Base-by-base conservation (phyloP, 768 basidiomycete species). In the Psilocybe cyanescens region DNA sequence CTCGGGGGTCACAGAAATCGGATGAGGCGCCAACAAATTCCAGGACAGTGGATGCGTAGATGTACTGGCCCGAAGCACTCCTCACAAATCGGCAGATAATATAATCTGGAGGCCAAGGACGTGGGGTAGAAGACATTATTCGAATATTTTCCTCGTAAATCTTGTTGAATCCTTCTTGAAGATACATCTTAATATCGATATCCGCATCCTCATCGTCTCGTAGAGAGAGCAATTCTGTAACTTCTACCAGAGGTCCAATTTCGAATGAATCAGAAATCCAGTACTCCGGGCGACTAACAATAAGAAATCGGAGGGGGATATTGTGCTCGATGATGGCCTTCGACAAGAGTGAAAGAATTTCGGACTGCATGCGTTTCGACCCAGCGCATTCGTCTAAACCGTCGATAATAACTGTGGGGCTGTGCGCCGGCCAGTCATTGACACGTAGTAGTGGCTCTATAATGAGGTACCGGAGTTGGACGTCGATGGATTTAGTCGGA, bases 11-110 rank as follows among this genome's bases (percentile, higher is more conserved):
- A 14, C 24, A 19, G 37, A 55, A 57, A 28, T 46, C 4, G 14
- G 45, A 31, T 6, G 24, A 57, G 14, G 30, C 29, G 17, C 45
- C 54, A 19, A 64, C 29, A 19, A 58, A 64, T 24, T 58, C 57
- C 1, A 60, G 28, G n/a, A 64, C 50, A 8, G 59, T 60, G 6
- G 63, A 60, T 8, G 59, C 63, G 24, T 64, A 64, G 7, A 64
- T 45, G 29, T 57, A 64, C 37, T 64, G 63, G 3, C 63, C 58
- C 1, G 63, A 64, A 7, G 63, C 49, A 12, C 48, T 54, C 4
- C 24, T 0, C 2, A 60, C 56, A 8, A 64, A 48, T 3, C 16
- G 24, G 1, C 51, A 1, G 17, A 64, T 33, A n/a, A 45, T 33
- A 1, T 48, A 7, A 1, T 39, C 12, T 11, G 41, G 19, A 8